Evolutionary conservation across 768 basidiomycete genomes (phyloP).

Genomic region (Rossbeevera mucosa): DNA sequence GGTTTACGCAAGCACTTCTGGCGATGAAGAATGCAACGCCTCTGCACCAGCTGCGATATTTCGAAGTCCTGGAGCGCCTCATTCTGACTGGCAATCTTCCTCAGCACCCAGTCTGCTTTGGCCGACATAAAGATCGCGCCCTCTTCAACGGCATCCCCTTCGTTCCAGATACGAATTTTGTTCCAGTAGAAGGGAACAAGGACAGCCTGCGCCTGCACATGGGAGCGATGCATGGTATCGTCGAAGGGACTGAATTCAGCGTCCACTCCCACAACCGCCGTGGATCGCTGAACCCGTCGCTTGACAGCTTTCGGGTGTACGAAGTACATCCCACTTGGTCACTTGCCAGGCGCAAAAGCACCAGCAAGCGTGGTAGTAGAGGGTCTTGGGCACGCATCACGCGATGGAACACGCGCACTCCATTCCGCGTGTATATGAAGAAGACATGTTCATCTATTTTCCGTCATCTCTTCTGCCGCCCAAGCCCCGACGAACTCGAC

Average conservation of each 20-base stretch:
- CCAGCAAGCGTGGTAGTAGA: slow-evolving; percentile 30
- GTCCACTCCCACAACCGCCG: slow-evolving; percentile 58
- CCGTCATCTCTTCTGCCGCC: slow-evolving; percentile 40
- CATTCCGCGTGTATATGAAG: slow-evolving; percentile 52
- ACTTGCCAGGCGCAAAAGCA: slow-evolving; percentile 41
- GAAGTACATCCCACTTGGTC: slow-evolving; percentile 59
- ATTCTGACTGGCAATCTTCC: slow-evolving; percentile 29
- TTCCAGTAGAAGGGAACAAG: slow-evolving; percentile 40
- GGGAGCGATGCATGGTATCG: slow-evolving; percentile 59
- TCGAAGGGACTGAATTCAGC: slow-evolving; percentile 58
- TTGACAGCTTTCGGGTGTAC: slow-evolving; percentile 47
- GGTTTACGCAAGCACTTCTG: slow-evolving; percentile 55
- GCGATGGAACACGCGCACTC: slow-evolving; percentile 51
- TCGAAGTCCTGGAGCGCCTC: slow-evolving; percentile 44
- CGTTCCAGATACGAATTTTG: slow-evolving; percentile 42
- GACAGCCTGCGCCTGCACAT: slow-evolving; percentile 47
- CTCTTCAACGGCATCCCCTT: slow-evolving; percentile 59
- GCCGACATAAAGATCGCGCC: slow-evolving; percentile 43
- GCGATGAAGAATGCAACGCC: slow-evolving; percentile 41
- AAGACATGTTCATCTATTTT: slow-evolving; percentile 44
- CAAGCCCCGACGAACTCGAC: slow-evolving; percentile 29
- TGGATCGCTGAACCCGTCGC: slow-evolving; percentile 52
- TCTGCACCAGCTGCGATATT: slow-evolving; percentile 52
- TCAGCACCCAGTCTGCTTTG: slow-evolving; percentile 51
- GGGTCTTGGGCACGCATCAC: slow-evolving; percentile 53